Conservation (phyloP, 106 monocot species). For the Dendrobium nobile region DNA sequence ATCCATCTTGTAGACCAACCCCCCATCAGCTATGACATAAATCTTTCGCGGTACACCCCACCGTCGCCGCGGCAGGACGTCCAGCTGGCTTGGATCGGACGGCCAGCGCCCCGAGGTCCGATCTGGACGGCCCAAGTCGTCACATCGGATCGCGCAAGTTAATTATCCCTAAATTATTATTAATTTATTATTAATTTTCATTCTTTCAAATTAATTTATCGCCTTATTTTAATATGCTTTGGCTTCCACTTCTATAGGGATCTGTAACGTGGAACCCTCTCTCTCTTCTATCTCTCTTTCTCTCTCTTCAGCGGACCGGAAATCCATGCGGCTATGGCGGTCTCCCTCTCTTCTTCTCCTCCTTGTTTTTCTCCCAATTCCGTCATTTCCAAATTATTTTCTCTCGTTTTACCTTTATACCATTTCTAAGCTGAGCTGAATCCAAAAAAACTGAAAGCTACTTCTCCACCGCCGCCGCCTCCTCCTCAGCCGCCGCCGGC, state of each 20-base stretch:
- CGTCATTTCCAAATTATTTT: neutral
- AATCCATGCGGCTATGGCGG: conserved; percentile 4
- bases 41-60: no score
- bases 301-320: neutral
- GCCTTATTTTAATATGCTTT: no score
- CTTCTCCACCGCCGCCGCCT: no score
- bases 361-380: neutral
- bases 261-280: neutral
- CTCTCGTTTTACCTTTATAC: neutral
- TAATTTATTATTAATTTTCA: neutral
- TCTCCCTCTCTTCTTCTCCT: neutral
- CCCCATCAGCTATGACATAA: no score
- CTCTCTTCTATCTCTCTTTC: neutral
- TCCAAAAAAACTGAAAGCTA: neutral
- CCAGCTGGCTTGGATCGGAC: neutral
- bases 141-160: neutral
- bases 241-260: neutral
- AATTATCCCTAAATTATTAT: neutral
- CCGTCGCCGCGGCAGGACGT: neutral
- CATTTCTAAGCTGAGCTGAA: neutral
- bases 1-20: no score
- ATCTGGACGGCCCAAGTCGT: neutral
- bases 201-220: no score
- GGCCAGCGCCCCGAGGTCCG: neutral
- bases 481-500: neutral